A percentile compares a stretch with the other conserved stretches of the same genome.
phyloP scores from a whole-genome alignment of 345 rosid species.

The Eucalyptus cladocalyx region DNA sequence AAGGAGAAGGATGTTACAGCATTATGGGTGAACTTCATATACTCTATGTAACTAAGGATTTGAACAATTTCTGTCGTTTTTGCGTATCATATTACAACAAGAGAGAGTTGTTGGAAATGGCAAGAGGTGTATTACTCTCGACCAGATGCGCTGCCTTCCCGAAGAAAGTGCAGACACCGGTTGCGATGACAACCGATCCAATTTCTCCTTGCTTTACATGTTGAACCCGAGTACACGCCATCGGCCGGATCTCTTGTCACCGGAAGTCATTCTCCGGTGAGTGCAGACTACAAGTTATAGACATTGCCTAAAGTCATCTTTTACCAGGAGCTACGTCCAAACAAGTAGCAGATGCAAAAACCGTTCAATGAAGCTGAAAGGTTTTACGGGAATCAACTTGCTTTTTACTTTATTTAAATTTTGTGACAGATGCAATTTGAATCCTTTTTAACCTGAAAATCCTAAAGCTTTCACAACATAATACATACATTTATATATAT shows the following conservation, averaged over 20 bases:
- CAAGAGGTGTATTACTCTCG: background rate
- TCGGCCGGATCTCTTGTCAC: slow-evolving; percentile 16
- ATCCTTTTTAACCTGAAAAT: background rate
- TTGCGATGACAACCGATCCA: background rate
- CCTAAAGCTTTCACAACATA: background rate
- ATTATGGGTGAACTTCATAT: too few species aligned
- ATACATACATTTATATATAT: too few species aligned
- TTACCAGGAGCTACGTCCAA: background rate
- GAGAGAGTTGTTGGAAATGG: too few species aligned
- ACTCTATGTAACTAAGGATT: too few species aligned
- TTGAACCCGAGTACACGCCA: slow-evolving; percentile 9
- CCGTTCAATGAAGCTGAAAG: background rate
- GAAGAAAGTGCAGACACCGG: background rate
- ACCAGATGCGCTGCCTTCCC: background rate
- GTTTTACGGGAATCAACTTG: background rate
- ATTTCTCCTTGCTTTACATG: background rate
- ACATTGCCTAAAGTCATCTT: background rate
- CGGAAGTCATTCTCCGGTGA: slow-evolving; percentile 46
- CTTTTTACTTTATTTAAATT: background rate
- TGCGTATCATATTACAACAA: too few species aligned
- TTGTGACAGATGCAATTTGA: fast-evolving
- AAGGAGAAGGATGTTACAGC: too few species aligned
- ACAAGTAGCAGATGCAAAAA: slow-evolving; percentile 22
- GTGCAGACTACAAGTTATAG: slow-evolving; percentile 13
- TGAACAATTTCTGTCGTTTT: too few species aligned